phyloP scores from a whole-genome alignment of 2,329 filamentous ascomycete species.

The Nemania sp. region DNA sequence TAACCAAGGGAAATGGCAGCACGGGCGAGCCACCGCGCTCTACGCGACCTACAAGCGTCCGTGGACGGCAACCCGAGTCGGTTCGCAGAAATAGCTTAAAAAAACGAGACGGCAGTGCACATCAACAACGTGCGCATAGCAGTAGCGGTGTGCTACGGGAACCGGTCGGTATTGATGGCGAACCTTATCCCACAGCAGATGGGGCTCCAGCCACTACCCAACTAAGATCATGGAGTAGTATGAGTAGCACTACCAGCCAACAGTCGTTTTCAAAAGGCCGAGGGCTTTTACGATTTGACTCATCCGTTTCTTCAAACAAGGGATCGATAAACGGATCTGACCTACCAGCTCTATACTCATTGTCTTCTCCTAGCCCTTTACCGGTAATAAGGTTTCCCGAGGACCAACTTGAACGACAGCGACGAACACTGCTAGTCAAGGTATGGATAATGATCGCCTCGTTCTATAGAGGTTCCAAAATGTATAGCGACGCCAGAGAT shows the following conservation, averaged over 20 bases:
- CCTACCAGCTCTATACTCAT: constrained; percentile 55
- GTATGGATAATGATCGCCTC: constrained; percentile 93
- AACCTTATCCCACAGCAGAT: constrained; percentile 63
- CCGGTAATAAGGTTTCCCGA: constrained; percentile 67
- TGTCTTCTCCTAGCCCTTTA: constrained; percentile 61
- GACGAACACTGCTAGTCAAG: constrained; percentile 71
- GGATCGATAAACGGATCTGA: constrained; percentile 57
- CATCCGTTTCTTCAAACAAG: constrained; percentile 58
- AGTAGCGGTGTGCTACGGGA: constrained; percentile 55
- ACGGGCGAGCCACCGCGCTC: constrained; percentile 53
- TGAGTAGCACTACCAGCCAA: constrained; percentile 54
- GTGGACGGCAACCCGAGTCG: constrained; percentile 60
- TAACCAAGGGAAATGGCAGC: constrained; percentile 73
- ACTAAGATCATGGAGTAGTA: constrained; percentile 58
- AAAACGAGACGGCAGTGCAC: constrained; percentile 64
- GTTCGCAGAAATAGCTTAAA: constrained; percentile 64
- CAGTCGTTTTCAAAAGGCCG: constrained; percentile 59
- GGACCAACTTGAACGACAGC: constrained; percentile 63
- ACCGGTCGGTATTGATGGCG: constrained; percentile 62
- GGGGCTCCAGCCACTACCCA: constrained; percentile 54
- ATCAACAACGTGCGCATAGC: constrained; percentile 60
- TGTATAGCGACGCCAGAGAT: constrained; percentile 82
- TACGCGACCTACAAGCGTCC: constrained; percentile 54
- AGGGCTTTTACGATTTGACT: constrained; percentile 60
- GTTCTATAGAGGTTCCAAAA: constrained; percentile 84